Evolutionary conservation across 2,329 filamentous ascomycete genomes (phyloP), one percentile per base, ranked within the genome.

Genomic region (Aureobasidium sp.): DNA sequence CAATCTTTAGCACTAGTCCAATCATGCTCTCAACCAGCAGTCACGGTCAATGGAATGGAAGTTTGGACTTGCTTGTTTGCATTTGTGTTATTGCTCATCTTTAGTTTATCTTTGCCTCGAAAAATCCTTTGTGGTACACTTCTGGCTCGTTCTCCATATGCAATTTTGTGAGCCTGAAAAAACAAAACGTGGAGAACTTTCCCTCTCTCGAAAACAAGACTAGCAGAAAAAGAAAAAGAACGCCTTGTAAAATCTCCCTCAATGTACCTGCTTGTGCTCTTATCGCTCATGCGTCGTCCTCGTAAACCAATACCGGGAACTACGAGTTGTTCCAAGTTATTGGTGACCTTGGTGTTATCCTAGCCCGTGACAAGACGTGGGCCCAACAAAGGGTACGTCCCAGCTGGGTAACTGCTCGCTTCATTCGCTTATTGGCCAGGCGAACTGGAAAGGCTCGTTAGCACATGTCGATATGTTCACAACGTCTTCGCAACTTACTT

Each of bases 401-500:
- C 26, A 37, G 52, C 37, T 32, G 32, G 10, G 37, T 36, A n/a
- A n/a, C 53, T 48, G 48, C 48, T 43, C 41, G 24, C 52, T 32
- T 52, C 34, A 43, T 61, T 39, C 59, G 63, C 43, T 63, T 61
- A 63, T 51, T 56, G 60, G 37, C 57, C 46, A 59, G 70, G 71
- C 39, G 71, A 72, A 60, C 71, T 72, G 59, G n/a, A 8, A 41
- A 27, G 1, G 17, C 34, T 20, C 20, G 55, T 59, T 9, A 63
- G 52, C 17, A 36, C 3, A n/a, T 47, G 26, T 26, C 26, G 15
- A 17, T 5, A 13, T 9, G 17, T 36, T 46, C 65, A 27, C 64
- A 53, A 36, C 52, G 44, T 17, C 29, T 50, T 36, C 44, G 24
- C 44, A 69, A 75, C 76, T 77, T 75, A 79, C 76, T 75, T 78